A percentile compares a stretch with the other conserved stretches of the same genome.
These are phyloP conservation scores for Suillus spraguei DNA, from an alignment of 768 basidiomycete species.

Conservation along the genomic window DNA sequence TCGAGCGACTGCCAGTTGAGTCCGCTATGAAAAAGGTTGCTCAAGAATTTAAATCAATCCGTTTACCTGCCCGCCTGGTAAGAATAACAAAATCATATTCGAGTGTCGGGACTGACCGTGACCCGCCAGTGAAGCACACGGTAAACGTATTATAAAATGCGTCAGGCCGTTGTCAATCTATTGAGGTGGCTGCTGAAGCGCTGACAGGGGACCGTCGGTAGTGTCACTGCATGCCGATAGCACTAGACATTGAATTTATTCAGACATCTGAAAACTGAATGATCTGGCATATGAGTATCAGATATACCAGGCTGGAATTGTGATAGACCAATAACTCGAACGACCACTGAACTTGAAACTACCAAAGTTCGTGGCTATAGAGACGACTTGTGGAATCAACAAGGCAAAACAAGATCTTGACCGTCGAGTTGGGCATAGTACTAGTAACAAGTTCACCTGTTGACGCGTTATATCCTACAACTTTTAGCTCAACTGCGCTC, in stretches of 20 bases:
- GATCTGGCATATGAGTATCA: neutral
- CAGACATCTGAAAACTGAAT: neutral
- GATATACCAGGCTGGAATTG: neutral
- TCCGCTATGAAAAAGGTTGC: constrained; percentile 22
- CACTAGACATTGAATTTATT: neutral
- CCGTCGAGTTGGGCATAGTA: constrained; percentile 9
- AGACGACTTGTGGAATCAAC: constrained; percentile 22
- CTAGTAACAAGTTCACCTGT: constrained; percentile 14
- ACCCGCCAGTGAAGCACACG: neutral
- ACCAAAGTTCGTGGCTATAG: neutral
- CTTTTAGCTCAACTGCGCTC: constrained; percentile 10
- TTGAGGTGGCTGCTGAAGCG: neutral
- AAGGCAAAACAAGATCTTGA: constrained; percentile 34
- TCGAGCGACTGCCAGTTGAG: constrained; percentile 30
- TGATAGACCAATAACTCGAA: neutral
- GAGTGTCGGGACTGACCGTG: constrained; percentile 4
- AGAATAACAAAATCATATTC: neutral
- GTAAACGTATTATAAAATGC: neutral
- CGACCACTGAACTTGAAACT: neutral
- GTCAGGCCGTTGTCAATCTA: neutral
- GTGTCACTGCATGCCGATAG: neutral
- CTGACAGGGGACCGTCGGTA: neutral
- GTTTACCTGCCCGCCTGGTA: constrained; percentile 8
- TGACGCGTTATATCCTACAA: constrained; percentile 19
- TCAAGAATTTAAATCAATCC: constrained; percentile 27